A percentile compares a stretch with the other conserved stretches of the same genome.
Evolutionary conservation across 805 yeast species (phyloP).

Genomic region (Cyberlindnera galapagoensis): DNA sequence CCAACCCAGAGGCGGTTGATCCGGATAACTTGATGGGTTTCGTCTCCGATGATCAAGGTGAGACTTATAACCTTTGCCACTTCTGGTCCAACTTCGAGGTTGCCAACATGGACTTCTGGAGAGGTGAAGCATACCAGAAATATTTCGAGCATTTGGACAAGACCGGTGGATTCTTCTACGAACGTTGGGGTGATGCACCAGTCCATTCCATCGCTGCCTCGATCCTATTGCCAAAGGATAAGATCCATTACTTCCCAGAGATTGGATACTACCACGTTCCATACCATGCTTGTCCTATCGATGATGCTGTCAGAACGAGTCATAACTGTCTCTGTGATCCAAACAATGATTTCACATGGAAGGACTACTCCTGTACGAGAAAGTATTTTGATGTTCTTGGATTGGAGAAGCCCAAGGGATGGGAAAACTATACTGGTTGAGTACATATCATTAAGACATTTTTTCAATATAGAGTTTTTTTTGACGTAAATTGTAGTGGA

Average conservation of each 20-base stretch:
- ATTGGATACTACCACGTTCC: slow-evolving; percentile 84
- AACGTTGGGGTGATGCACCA: slow-evolving; percentile 95
- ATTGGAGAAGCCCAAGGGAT: slow-evolving; percentile 56
- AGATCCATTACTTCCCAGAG: slow-evolving; percentile 77
- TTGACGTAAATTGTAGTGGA: too few relatives aligned
- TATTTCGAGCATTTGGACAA: slow-evolving; percentile 72
- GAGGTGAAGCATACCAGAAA: slow-evolving; percentile 59
- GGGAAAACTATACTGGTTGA: slow-evolving; percentile 53
- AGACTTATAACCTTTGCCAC: slow-evolving; percentile 73
- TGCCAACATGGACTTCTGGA: slow-evolving; percentile 69
- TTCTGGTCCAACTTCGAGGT: slow-evolving; percentile 91
- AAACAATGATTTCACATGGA: slow-evolving; percentile 67
- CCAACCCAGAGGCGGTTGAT: slow-evolving; percentile 54
- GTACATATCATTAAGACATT: too few relatives aligned
- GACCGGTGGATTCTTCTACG: slow-evolving; percentile 89
- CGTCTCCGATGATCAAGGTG: slow-evolving; percentile 66
- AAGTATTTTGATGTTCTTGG: slow-evolving; percentile 52
- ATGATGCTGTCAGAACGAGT: slow-evolving; percentile 47
- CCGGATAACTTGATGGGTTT: slow-evolving; percentile 62
- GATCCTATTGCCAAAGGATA: slow-evolving; percentile 60
- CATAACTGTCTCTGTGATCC: slow-evolving; percentile 73
- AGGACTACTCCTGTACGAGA: slow-evolving; percentile 64
- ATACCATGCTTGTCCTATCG: slow-evolving; percentile 72
- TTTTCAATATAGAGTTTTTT: too few relatives aligned
- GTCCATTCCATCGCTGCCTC: slow-evolving; percentile 86